A percentile compares a stretch with the other conserved stretches of the same genome.
Evolutionary conservation across 345 rosid species (phyloP).

Genomic region (Nasturtium officinale): DNA sequence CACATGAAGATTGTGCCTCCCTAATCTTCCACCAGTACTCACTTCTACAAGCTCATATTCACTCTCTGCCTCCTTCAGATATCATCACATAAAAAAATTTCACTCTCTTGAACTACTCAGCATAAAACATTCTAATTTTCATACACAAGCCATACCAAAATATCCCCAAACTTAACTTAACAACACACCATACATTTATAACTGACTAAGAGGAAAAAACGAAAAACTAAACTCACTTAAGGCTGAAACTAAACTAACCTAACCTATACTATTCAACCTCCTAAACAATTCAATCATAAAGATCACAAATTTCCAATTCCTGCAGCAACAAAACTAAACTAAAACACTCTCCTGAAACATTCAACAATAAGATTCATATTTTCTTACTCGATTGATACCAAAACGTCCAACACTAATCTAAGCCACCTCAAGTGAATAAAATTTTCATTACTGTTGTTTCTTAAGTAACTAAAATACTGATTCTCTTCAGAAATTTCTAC

Average conservation of each 20-base stretch:
- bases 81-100: not conserved
- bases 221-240: not conserved
- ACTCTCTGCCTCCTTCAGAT: constrained; percentile 70
- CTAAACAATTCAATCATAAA: constrained; percentile 8
- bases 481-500: not conserved
- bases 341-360: not conserved
- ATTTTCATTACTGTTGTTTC: constrained; percentile 1
- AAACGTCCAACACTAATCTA: not conserved
- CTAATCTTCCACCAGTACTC: constrained; percentile 87
- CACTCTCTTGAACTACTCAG: constrained; percentile 1
- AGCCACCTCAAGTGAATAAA: not conserved
- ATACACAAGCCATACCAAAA: not conserved
- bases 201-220: not conserved
- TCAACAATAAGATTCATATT: not conserved
- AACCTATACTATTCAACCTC: not conserved
- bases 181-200: not conserved
- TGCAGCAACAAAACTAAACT: not conserved
- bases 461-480: constrained; percentile 5
- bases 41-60: constrained; percentile 81
- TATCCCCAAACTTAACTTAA: not conserved
- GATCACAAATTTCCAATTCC: not conserved
- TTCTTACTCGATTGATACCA: not conserved
- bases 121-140: not conserved
- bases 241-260: not conserved
- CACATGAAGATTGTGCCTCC: constrained; percentile 91